These are phyloP conservation scores for Steccherinum ochraceum DNA, from an alignment of 768 basidiomycete species.

Conservation along the genomic window DNA sequence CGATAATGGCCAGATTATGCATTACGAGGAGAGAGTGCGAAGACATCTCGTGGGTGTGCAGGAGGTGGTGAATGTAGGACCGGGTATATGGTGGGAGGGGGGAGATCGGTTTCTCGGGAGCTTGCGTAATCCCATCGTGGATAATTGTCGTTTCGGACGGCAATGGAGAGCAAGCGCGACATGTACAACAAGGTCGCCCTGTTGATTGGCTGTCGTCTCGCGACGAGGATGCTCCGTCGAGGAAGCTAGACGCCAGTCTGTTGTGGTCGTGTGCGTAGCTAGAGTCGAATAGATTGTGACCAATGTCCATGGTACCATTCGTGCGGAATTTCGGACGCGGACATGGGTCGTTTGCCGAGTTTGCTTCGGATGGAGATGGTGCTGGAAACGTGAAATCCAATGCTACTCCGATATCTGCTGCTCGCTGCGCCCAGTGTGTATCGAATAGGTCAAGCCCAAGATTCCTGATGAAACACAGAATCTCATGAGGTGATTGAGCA, in stretches of 20 bases:
- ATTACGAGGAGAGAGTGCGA: slow-evolving; percentile 67
- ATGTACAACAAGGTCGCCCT: slow-evolving; percentile 42
- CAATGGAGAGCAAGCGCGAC: slow-evolving; percentile 50
- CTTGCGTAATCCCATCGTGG: slow-evolving; percentile 32
- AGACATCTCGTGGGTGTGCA: slow-evolving; percentile 88
- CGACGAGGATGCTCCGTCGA: slow-evolving; percentile 18
- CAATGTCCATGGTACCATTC: slow-evolving; percentile 40
- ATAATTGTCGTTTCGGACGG: slow-evolving; percentile 27
- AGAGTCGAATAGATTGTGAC: slow-evolving; percentile 66
- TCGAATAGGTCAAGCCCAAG: slow-evolving; percentile 78
- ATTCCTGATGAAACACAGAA: slow-evolving; percentile 55
- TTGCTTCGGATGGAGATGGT: slow-evolving; percentile 7
- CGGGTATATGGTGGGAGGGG: slow-evolving; percentile 28
- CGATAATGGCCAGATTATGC: slow-evolving; percentile 71
- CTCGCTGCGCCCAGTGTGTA: slow-evolving; percentile 60
- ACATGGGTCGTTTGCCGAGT: slow-evolving; percentile 1
- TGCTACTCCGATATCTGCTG: slow-evolving; percentile 65
- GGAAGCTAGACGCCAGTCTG: slow-evolving; percentile 38
- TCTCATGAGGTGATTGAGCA: slow-evolving; percentile 62
- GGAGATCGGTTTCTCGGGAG: slow-evolving; percentile 11
- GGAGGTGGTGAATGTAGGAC: slow-evolving; percentile 78
- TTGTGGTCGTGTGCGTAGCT: slow-evolving; percentile 57
- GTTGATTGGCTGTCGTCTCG: not conserved
- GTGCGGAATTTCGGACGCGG: slow-evolving; percentile 4
- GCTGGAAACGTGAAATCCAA: slow-evolving; percentile 75